These are phyloP conservation scores for Podospora appendiculata DNA, from an alignment of 495 filamentous ascomycete genomes.

Conservation along the genomic window DNA sequence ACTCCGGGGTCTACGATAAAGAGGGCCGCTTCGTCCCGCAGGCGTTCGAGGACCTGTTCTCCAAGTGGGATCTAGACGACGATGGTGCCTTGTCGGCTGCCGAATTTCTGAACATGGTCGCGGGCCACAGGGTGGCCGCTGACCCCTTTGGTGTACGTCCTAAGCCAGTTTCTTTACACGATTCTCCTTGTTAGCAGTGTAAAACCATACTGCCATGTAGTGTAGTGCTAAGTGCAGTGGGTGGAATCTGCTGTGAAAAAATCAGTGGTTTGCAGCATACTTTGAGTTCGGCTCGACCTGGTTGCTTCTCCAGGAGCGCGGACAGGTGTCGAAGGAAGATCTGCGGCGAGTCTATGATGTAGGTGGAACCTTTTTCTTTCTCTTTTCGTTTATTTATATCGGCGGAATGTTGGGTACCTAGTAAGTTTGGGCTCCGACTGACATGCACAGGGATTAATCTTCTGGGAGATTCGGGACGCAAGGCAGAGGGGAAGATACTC, in stretches of 20 bases:
- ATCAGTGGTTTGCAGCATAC: slow-evolving; percentile 22
- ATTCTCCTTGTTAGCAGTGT: not conserved
- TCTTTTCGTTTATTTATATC: not conserved
- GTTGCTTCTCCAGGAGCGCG: slow-evolving; percentile 40
- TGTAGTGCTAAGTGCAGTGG: not conserved
- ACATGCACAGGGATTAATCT: slow-evolving; percentile 16
- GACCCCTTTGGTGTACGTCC: slow-evolving; percentile 19
- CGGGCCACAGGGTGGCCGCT: slow-evolving; percentile 9
- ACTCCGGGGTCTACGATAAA: slow-evolving; percentile 42
- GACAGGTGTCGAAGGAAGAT: slow-evolving; percentile 40
- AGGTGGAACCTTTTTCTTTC: slow-evolving; percentile 4
- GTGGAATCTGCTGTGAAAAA: too few species aligned
- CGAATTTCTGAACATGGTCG: slow-evolving; percentile 14
- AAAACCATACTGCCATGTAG: not conserved
- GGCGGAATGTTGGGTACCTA: too few species aligned
- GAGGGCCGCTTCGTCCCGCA: slow-evolving; percentile 50
- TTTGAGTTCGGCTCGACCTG: slow-evolving; percentile 42
- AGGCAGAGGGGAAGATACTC: slow-evolving; percentile 13
- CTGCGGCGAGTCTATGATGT: slow-evolving; percentile 35
- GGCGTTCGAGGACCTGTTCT: slow-evolving; percentile 51
- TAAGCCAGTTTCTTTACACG: too few species aligned
- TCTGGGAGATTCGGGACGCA: slow-evolving; percentile 23
- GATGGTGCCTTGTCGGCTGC: slow-evolving; percentile 6
- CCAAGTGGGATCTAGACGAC: slow-evolving; percentile 38
- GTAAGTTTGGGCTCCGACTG: not conserved